Evolutionary conservation across 1,139 yeast species (phyloP).

Genomic region (Diutina neorugosa): DNA sequence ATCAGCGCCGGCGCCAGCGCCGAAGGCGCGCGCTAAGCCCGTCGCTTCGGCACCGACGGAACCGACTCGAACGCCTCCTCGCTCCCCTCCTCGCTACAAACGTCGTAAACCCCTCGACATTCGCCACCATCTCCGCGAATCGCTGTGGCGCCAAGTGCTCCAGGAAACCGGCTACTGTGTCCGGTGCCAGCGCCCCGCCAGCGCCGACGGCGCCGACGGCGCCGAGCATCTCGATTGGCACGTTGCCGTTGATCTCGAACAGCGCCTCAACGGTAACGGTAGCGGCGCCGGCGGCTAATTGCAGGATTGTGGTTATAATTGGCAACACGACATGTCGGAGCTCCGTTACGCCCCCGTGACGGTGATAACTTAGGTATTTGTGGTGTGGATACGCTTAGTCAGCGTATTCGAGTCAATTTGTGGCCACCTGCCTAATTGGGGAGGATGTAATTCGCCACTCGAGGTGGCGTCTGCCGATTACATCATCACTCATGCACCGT

Average conservation of each 20-base stretch:
- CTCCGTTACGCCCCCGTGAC: no score
- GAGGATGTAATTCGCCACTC: not conserved
- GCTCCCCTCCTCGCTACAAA: not conserved
- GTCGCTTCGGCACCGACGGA: not conserved
- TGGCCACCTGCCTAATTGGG: not conserved
- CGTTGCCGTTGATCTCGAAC: constrained; percentile 25
- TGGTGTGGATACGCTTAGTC: not conserved
- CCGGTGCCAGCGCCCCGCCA: constrained; percentile 16
- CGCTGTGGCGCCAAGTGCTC: not conserved
- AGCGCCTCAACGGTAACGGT: constrained; percentile 11
- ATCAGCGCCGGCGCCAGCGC: not conserved
- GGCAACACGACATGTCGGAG: no score
- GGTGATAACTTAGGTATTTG: not conserved
- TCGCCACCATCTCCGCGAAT: not conserved
- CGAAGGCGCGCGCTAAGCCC: not conserved
- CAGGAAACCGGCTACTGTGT: not conserved
- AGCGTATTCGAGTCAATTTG: not conserved
- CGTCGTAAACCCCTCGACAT: not conserved
- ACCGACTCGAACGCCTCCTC: not conserved
- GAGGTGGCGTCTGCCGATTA: not conserved
- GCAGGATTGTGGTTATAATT: no score
- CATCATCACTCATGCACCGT: not conserved
- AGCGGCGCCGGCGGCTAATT: not conserved
- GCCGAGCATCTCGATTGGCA: constrained; percentile 32
- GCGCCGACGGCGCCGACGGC: constrained; percentile 24